Percentiles rank a stretch among this genome's conserved stretches.
Conservation (phyloP, 2,329 filamentous ascomycete species). For the Plectosphaerella plurivora region DNA sequence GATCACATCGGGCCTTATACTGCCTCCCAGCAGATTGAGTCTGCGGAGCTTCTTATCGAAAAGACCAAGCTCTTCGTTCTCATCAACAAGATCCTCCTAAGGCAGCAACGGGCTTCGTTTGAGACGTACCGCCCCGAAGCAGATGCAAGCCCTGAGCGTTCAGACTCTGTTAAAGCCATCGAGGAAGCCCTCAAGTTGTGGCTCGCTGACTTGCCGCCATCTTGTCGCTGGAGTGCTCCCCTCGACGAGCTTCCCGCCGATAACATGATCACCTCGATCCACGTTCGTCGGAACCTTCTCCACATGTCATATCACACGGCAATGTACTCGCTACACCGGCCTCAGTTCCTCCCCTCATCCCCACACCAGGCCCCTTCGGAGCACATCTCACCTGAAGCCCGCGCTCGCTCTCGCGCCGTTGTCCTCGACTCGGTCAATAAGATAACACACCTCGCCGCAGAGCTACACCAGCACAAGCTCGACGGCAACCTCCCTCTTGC, state of each 20-base stretch:
- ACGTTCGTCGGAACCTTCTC: not conserved
- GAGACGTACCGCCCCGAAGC: not conserved
- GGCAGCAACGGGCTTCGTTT: not conserved
- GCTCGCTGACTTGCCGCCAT: not conserved
- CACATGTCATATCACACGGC: not conserved
- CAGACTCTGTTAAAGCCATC: not conserved
- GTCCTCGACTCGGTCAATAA: not conserved
- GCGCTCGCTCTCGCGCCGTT: not conserved
- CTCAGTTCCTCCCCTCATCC: not conserved
- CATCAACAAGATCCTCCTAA: not conserved
- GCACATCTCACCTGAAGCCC: not conserved
- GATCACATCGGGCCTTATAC: not conserved
- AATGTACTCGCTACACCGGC: not conserved
- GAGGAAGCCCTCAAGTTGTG: not conserved
- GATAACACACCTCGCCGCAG: not conserved
- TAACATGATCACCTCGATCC: not conserved
- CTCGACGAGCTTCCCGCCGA: not conserved
- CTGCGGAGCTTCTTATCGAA: not conserved
- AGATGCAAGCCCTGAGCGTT: not conserved
- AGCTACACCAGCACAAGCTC: not conserved
- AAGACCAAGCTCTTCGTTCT: not conserved
- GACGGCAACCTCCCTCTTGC: not conserved
- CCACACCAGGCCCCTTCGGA: not conserved
- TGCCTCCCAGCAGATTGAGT: not conserved
- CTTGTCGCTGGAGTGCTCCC: not conserved